phyloP scores from a whole-genome alignment of 495 filamentous ascomycete species.

The Daldinia grandis region DNA sequence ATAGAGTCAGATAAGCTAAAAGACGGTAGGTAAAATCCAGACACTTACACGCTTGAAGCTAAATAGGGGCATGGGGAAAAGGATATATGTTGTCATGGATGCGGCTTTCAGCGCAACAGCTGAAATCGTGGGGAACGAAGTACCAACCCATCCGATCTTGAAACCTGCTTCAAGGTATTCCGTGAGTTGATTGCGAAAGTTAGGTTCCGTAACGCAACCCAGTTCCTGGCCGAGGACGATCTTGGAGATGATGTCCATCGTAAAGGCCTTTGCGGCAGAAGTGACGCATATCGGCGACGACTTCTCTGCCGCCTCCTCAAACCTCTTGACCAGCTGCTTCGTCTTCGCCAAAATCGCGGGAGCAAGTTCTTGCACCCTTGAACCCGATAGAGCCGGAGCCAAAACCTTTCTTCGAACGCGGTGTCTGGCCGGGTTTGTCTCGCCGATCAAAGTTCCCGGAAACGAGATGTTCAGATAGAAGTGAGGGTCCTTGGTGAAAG shows the following conservation, averaged over 20 bases:
- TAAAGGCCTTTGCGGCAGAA: conserved; percentile 6
- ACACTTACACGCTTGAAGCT: conserved; percentile 4
- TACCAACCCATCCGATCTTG: conserved; percentile 5
- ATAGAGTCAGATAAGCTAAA: neutral
- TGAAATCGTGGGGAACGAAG: conserved; percentile 3
- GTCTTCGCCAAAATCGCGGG: conserved; percentile 3
- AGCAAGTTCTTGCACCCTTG: conserved; percentile 5
- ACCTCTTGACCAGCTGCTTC: conserved; percentile 5
- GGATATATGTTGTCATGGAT: neutral
- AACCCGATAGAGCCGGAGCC: neutral
- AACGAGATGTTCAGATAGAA: conserved; percentile 2
- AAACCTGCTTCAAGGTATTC: conserved; percentile 2
- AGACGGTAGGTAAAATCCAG: neutral
- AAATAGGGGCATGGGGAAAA: conserved; percentile 4
- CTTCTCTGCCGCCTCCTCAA: neutral
- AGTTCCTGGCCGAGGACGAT: neutral
- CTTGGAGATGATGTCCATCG: conserved; percentile 12
- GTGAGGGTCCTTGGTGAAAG: neutral
- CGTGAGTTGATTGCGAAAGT: conserved; percentile 4
- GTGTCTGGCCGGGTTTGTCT: conserved; percentile 2
- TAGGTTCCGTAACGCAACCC: conserved; percentile 3
- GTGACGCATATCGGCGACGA: conserved; percentile 4
- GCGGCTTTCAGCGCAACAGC: conserved; percentile 3
- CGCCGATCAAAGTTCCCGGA: conserved; percentile 5
- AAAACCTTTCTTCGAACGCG: conserved; percentile 6